Conservation (phyloP, 768 basidiomycete species). For the Botryobasidium botryosum region DNA sequence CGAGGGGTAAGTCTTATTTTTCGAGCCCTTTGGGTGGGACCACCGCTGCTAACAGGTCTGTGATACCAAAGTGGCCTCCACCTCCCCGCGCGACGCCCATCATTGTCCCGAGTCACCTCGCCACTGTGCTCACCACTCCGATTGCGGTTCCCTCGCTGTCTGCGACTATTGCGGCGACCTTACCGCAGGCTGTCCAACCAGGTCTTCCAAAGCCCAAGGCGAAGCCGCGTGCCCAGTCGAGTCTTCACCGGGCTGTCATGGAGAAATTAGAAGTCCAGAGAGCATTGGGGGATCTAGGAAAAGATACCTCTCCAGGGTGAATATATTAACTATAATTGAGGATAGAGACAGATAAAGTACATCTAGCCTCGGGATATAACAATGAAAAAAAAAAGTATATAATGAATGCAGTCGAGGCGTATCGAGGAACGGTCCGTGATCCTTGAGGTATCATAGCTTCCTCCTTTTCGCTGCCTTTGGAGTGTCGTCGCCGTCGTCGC, state of each 20-base stretch:
- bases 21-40: background rate
- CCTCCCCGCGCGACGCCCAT: conserved; percentile 63
- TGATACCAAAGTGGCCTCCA: conserved; percentile 51
- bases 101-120: conserved; percentile 56
- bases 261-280: conserved; percentile 59
- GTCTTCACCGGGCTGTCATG: conserved; percentile 56
- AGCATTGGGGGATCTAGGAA: conserved; percentile 51
- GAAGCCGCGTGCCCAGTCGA: conserved; percentile 32
- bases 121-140: conserved; percentile 10
- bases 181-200: background rate
- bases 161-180: background rate
- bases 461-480: too few species aligned
- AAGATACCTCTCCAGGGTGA: too few species aligned
- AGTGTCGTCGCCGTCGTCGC: too few species aligned
- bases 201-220: conserved; percentile 15
- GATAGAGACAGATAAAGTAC: too few species aligned
- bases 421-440: too few species aligned
- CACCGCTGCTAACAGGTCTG: conserved; percentile 6
- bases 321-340: too few species aligned
- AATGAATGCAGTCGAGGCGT: too few species aligned
- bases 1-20: conserved; percentile 40
- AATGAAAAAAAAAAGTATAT: too few species aligned
- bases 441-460: too few species aligned
- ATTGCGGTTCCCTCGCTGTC: background rate
- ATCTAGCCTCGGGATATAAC: too few species aligned